Evolutionary conservation across 371 early-diverging fungal genomes (phyloP).

Genomic region (Syncephalastrum racemosum): DNA sequence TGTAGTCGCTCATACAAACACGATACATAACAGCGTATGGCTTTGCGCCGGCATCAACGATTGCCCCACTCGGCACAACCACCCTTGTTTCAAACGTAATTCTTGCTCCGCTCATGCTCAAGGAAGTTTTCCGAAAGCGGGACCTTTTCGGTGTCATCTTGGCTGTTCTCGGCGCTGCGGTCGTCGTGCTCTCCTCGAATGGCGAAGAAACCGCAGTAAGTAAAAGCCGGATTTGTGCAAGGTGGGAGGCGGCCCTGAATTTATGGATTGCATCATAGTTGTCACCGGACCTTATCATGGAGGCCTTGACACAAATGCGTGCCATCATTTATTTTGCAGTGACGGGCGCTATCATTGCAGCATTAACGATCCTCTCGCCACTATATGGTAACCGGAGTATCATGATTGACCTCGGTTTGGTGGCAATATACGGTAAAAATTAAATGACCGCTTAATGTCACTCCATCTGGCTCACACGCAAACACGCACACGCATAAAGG

Average conservation of each 20-base stretch:
- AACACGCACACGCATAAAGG: slow-evolving; percentile 35
- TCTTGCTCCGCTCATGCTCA: slow-evolving; percentile 70
- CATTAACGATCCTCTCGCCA: slow-evolving; percentile 53
- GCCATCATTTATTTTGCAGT: slow-evolving; percentile 62
- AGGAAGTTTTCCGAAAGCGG: slow-evolving; percentile 63
- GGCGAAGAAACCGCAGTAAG: slow-evolving; percentile 59
- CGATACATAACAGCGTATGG: slow-evolving; percentile 60
- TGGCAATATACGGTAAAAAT: slow-evolving; percentile 70
- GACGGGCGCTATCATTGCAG: slow-evolving; percentile 37
- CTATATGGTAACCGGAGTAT: slow-evolving; percentile 59
- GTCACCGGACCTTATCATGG: slow-evolving; percentile 62
- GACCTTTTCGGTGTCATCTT: slow-evolving; percentile 69
- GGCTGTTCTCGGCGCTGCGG: slow-evolving; percentile 69
- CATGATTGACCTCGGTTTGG: slow-evolving; percentile 69
- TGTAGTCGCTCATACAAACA: no score
- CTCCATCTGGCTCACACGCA: neutral
- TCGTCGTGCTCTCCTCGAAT: slow-evolving; percentile 68
- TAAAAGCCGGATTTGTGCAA: neutral
- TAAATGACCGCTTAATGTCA: neutral
- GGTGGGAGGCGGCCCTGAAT: slow-evolving; percentile 4
- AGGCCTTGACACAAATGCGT: slow-evolving; percentile 57
- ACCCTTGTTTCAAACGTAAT: slow-evolving; percentile 72
- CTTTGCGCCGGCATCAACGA: slow-evolving; percentile 78
- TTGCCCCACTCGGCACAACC: slow-evolving; percentile 82
- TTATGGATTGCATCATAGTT: slow-evolving; percentile 32